Evolutionary conservation across 768 basidiomycete genomes (phyloP).

Genomic region (Lentinus brumalis): DNA sequence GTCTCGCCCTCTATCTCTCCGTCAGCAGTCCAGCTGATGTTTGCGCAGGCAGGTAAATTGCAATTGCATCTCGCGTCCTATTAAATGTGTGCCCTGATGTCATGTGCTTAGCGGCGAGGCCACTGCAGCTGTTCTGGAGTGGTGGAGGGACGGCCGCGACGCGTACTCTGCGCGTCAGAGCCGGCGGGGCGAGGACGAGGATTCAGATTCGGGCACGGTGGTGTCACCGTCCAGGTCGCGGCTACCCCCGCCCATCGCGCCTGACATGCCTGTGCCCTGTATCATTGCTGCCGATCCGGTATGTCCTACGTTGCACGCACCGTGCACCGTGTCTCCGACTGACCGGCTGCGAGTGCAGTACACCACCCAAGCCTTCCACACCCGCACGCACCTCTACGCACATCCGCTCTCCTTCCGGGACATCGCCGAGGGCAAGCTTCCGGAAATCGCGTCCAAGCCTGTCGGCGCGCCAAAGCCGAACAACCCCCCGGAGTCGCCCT

Average conservation of each 20-base stretch:
- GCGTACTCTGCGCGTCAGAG: slow-evolving; percentile 6
- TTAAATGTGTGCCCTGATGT: slow-evolving; percentile 4
- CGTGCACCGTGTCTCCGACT: neutral
- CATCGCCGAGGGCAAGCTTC: slow-evolving; percentile 59
- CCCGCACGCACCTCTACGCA: slow-evolving; percentile 56
- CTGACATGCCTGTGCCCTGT: slow-evolving; percentile 36
- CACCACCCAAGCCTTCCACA: slow-evolving; percentile 58
- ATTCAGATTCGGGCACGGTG: slow-evolving; percentile 18
- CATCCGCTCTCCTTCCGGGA: slow-evolving; percentile 62
- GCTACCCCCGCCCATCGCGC: slow-evolving; percentile 37
- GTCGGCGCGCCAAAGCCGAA: slow-evolving; percentile 16
- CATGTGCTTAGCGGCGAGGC: slow-evolving; percentile 57
- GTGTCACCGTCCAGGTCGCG: slow-evolving; percentile 22
- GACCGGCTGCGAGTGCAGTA: slow-evolving; percentile 40
- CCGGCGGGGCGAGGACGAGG: slow-evolving; percentile 19
- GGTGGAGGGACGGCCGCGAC: slow-evolving; percentile 48
- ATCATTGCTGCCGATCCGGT: slow-evolving; percentile 56
- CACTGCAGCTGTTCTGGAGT: slow-evolving; percentile 59
- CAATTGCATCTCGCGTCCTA: neutral
- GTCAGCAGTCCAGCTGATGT: neutral
- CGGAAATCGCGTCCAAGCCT: slow-evolving; percentile 28
- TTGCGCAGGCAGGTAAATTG: slow-evolving; percentile 31
- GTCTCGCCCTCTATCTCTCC: slow-evolving; percentile 19
- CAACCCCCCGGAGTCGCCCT: slow-evolving; percentile 3
- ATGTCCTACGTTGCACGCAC: slow-evolving; percentile 21